Base-by-base conservation (phyloP, 2,329 filamentous ascomycete genomes). In the Harringtonia aguacate region DNA sequence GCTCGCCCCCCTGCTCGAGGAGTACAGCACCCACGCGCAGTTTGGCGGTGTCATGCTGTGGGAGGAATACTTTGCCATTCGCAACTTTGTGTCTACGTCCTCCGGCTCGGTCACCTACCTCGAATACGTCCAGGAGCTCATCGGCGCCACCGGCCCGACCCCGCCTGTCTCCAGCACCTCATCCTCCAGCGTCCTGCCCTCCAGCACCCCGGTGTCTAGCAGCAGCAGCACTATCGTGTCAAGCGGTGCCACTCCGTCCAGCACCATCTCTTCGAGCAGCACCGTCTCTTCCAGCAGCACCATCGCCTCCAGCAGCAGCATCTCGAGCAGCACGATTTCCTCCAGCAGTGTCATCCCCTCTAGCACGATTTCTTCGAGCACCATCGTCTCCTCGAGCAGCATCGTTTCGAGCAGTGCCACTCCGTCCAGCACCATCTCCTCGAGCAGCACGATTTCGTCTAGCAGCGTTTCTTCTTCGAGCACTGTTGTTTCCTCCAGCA, bases 11-110 rank as follows among this genome's bases (percentile, higher is more conserved):
- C 45, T 61, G 14, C 41, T 63, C 17, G 49, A 50, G 29, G 17
- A 46, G 20, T 51, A 55, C 51, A 55, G 53, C 52, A 46, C 43
- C 38, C 50, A 52, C 31, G 14, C 50, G 8, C 50, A 51, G 38
- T 62, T 61, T 29, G 60, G 56, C 13, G 61, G 61, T 41, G 49
- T 58, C 46, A 61, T 58, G 54, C 45, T 66, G 36, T 63, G 58
- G 59, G 60, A 63, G 40, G 56, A 52, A 39, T 47, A 45, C 36
- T 53, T 39, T 15, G 55, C 50, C 40, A 47, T 46, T 36, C 31
- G 51, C 20, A 50, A 51, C 31, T 10, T 31, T 10, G n/a, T 39
- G 30, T 36, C 41, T 17, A 28, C 39, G 5, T 21, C 43, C 37
- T 50, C 48, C 36, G 47, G 57, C 46, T 42, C 39, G n/a, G 36